Evolutionary conservation across 2,329 filamentous ascomycete genomes (phyloP), one percentile per base, ranked within the genome.

Genomic region (Trichoderma citrinoviride): DNA sequence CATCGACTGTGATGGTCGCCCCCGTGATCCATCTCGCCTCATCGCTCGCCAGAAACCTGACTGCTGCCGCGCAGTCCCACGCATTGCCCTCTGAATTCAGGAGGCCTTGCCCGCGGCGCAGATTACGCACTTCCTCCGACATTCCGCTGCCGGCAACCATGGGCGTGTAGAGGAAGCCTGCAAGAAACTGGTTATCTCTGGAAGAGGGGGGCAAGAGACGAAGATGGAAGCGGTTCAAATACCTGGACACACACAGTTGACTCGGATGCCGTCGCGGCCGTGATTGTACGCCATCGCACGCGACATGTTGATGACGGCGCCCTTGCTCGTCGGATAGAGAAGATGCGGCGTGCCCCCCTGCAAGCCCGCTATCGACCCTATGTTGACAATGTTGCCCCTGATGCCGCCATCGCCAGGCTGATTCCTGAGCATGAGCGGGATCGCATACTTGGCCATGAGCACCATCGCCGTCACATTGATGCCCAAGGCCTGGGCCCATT

Each of bases 401-500:
- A 76, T 70, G 41, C 81, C 77, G 0, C 77, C 77, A 15, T 67
- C 66, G 17, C 52, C 65, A 29, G 65, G 64, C 14, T 80, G 75
- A 62, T 88, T 87, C 63, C 77, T 79, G 25, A 68, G 67, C 87
- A 90, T 90, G 3, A 77, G 82, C 0, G 87, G 87, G 33, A 90
- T 82, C 0, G 82, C 81, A 68, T 84, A 83, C 69, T 88, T 87
- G 19, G 79, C 77, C 85, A 90, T 89, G 62, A 83, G 77, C 33
- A 89, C 82, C 87, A 90, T 90, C 69, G 83, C 87, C 5, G 81
- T 81, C 4, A 90, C 84, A 69, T 90, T 90, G 53, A 89, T 76
- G 50, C 87, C 80, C 62, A 90, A 78, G 0, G 82, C 80, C 57
- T 78, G 79, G 0, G 82, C 78, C 85, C 85, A 90, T 12, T 79